Evolutionary conservation across 257 asterid genomes (phyloP), one percentile per base, ranked within the genome.

Genomic region (Penstemon eatonii): DNA sequence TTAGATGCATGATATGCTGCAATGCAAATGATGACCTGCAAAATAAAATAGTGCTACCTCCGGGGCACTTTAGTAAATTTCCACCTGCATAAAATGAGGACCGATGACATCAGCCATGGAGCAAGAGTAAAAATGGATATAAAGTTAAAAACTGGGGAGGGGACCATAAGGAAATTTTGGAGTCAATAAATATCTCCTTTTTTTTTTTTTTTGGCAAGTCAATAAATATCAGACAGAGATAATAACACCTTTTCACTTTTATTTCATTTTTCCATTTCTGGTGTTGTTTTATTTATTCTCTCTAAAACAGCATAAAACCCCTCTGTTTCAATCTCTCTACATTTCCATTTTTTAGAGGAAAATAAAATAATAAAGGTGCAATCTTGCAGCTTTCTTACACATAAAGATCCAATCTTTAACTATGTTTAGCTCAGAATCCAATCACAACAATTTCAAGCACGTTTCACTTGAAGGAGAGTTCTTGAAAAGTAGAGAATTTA

Each of bases 381-480:
- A 60, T 38, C 65, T 33, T 11, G 0, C 47, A 56, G 12, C 61
- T 40, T 49, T 45, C 53, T 33, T 5, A n/a, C 19, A 10, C 43
- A 5, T 53, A 72, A 50, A 64, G 44, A 57, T 41, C 25, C 60
- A 51, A 65, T 51, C 37, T 65, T 65, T 46, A 12, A 65, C 42
- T 42, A 80, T 80, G 84, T 80, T 67, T 52, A 74, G 81, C 57
- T 65, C 81, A 42, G 83, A 75, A 25, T 60, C 58, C 83, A 18
- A 69, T 69, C 19, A 66, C 84, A 18, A 73, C 56, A 71, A 46
- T 46, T 63, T 69, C 33, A 86, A 77, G 80, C 72, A 70, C 45
- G 59, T 55, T 65, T 70, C 82, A 68, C 40, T 68, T 49, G 88
- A 80, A 19, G 82, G 78, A 6, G 89, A 84, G 7, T 77, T 77